A percentile compares a stretch with the other conserved stretches of the same genome.
Conservation (phyloP, 139 green algal genomes). For the Tetradesmus obliquus region DNA sequence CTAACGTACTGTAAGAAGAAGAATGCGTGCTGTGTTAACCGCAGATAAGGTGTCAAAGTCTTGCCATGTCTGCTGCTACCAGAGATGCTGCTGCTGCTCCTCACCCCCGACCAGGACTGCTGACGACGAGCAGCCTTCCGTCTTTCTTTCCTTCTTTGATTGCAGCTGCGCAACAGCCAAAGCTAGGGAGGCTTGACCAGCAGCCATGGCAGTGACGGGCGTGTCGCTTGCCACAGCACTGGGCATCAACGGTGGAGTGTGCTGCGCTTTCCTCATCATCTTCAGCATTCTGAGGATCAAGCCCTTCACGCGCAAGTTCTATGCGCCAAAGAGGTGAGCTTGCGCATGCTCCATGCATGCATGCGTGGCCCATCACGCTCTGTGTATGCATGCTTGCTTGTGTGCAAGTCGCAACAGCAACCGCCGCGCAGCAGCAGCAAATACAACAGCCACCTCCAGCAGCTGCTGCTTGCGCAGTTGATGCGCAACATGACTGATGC, state of each 20-base stretch:
- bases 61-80: neutral
- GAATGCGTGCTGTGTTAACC: neutral
- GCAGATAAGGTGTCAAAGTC: neutral
- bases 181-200: neutral
- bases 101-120: too few species aligned
- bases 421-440: too few species aligned
- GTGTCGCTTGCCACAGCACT: slow-evolving; percentile 19
- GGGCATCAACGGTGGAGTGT: slow-evolving; percentile 52
- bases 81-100: neutral
- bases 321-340: slow-evolving; percentile 54
- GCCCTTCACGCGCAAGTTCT: slow-evolving; percentile 52
- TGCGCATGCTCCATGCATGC: neutral
- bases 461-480: neutral
- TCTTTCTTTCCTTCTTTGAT: too few species aligned
- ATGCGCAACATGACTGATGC: neutral
- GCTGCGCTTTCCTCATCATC: slow-evolving; percentile 24
- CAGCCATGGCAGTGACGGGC: slow-evolving; percentile 36
- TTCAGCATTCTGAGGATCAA: slow-evolving; percentile 55
- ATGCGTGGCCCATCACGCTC: neutral
- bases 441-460: neutral
- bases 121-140: too few species aligned
- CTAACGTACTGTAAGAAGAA: neutral
- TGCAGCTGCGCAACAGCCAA: neutral
- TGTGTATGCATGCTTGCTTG: too few species aligned
- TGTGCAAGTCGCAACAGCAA: too few species aligned